A percentile compares a stretch with the other conserved stretches of the same genome.
Conservation (phyloP, 202 grass and related monocot genomes). For the Setaria viridis region DNA sequence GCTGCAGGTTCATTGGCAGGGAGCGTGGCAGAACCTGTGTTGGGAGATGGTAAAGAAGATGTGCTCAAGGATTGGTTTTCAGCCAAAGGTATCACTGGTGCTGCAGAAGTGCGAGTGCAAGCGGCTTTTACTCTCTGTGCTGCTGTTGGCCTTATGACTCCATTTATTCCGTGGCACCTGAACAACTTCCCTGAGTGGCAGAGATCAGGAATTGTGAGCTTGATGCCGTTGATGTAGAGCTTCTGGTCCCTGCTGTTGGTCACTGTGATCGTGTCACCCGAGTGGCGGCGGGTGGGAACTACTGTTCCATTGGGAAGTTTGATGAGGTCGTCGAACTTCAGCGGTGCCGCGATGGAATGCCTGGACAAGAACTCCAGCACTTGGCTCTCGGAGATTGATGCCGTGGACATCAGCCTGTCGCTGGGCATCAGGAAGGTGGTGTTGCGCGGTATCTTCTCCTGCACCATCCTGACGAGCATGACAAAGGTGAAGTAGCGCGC, state of each 20-base stretch:
- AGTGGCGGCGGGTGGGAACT: constrained; percentile 54
- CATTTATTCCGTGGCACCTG: constrained; percentile 72
- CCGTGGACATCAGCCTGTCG: constrained; percentile 54
- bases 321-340: constrained; percentile 54
- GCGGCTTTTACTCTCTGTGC: constrained; percentile 38
- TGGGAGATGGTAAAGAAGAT: constrained; percentile 50
- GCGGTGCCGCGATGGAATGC: constrained; percentile 53
- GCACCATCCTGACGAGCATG: constrained; percentile 74
- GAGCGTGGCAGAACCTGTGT: constrained; percentile 34
- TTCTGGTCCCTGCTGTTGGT: constrained; percentile 49
- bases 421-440: constrained; percentile 72
- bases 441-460: constrained; percentile 56
- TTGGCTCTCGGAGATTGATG: constrained; percentile 52
- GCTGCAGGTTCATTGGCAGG: constrained; percentile 46
- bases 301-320: constrained; percentile 64
- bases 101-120: constrained; percentile 32
- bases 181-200: constrained; percentile 50
- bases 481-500: constrained; percentile 67
- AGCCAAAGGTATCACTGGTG: constrained; percentile 9
- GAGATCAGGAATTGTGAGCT: constrained; percentile 56
- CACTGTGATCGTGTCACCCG: constrained; percentile 51
- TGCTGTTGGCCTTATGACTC: constrained; percentile 50
- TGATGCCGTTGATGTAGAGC: constrained; percentile 59
- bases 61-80: constrained; percentile 45
- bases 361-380: constrained; percentile 56